Evolutionary conservation across 2,329 filamentous ascomycete species (phyloP).

Genomic region (Polytolypa hystricis): DNA sequence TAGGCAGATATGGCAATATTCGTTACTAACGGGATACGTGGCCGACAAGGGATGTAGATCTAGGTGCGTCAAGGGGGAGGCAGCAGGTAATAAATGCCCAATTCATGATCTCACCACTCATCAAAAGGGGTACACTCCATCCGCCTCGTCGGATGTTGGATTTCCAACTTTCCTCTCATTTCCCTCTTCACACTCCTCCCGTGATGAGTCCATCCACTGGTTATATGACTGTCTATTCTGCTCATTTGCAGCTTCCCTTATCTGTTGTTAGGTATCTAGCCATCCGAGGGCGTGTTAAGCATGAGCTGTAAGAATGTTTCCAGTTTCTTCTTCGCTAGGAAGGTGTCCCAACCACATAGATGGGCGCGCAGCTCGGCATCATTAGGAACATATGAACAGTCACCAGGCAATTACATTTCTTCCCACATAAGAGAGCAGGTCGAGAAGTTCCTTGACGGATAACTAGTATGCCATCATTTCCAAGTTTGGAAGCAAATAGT

Average conservation of each 20-base stretch:
- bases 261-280: constrained; percentile 23
- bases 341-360: constrained; percentile 19
- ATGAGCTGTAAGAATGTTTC: constrained; percentile 18
- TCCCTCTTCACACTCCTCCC: constrained; percentile 1
- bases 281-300: constrained; percentile 21
- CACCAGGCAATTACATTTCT: constrained; percentile 16
- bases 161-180: neutral
- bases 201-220: constrained; percentile 18
- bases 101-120: no score
- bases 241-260: constrained; percentile 19
- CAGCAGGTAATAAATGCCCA: no score
- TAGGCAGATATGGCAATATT: no score
- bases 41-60: no score
- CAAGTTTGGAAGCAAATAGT: constrained; percentile 22
- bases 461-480: constrained; percentile 17
- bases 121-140: neutral
- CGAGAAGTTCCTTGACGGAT: constrained; percentile 23
- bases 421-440: constrained; percentile 19
- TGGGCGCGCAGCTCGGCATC: constrained; percentile 18
- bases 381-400: constrained; percentile 17
- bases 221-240: constrained; percentile 19
- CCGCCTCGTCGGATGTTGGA: neutral
- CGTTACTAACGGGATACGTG: no score
- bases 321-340: constrained; percentile 19
- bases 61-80: no score